Percentiles rank a stretch among this genome's conserved stretches.
Evolutionary conservation across 495 filamentous ascomycete genomes (phyloP).

Genomic region (Penicillium lividum): DNA sequence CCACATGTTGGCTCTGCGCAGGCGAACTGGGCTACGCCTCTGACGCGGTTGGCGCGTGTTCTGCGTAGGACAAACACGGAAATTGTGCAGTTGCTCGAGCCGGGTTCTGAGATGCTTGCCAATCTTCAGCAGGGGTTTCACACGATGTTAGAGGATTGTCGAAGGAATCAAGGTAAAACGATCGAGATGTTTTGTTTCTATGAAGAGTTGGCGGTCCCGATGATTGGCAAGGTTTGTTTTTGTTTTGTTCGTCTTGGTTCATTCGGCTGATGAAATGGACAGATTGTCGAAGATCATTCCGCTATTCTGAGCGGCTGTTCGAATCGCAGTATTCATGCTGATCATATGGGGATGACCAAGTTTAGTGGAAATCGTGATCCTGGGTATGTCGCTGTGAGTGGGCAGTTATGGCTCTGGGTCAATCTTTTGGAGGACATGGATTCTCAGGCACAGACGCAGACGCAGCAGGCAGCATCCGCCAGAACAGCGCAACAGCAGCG

Average conservation of each 20-base stretch:
- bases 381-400: slow-evolving; percentile 5
- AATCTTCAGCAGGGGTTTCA: slow-evolving; percentile 13
- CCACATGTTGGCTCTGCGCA: slow-evolving; percentile 7
- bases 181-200: slow-evolving; percentile 12
- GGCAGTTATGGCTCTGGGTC: slow-evolving; percentile 5
- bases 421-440: background rate
- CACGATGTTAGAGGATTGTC: slow-evolving; percentile 5
- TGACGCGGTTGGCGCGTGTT: background rate
- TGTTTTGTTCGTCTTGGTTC: background rate
- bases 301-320: slow-evolving; percentile 7
- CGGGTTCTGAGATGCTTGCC: slow-evolving; percentile 9
- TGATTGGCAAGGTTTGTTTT: slow-evolving; percentile 8
- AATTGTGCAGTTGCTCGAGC: slow-evolving; percentile 3
- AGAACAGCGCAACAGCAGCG: background rate
- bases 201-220: slow-evolving; percentile 5
- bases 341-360: slow-evolving; percentile 11
- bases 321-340: slow-evolving; percentile 6
- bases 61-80: slow-evolving; percentile 3
- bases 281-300: slow-evolving; percentile 8
- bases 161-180: background rate
- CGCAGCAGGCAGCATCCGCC: background rate
- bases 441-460: background rate
- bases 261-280: background rate
- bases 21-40: background rate
- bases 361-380: slow-evolving; percentile 2